Evolutionary conservation across 768 basidiomycete genomes (phyloP).

Genomic region (Leccinum sublutescens): DNA sequence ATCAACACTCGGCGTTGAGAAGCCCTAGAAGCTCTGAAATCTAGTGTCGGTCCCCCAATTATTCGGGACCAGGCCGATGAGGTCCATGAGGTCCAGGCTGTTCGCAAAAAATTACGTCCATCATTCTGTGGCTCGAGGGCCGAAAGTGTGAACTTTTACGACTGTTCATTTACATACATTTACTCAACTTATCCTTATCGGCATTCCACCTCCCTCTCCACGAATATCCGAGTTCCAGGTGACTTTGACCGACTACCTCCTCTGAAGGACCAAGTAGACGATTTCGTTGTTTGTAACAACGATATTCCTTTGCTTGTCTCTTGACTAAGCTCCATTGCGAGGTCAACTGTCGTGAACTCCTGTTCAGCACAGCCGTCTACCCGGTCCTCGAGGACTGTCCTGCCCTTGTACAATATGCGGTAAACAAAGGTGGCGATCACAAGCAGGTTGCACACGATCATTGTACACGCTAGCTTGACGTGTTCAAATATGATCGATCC

Average conservation of each 20-base stretch:
- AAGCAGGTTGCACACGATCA: slow-evolving; percentile 25
- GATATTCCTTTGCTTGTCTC: background rate
- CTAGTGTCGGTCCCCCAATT: background rate
- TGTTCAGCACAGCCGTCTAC: background rate
- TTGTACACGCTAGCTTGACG: slow-evolving; percentile 18
- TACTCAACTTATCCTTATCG: background rate
- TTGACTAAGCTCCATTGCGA: background rate
- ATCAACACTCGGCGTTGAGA: background rate
- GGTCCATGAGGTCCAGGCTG: background rate
- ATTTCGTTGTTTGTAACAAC: background rate
- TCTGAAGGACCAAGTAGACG: slow-evolving; percentile 12
- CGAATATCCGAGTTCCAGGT: background rate
- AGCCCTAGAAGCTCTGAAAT: background rate
- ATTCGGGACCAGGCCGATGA: background rate
- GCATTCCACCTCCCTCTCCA: background rate
- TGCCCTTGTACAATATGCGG: slow-evolving; percentile 6
- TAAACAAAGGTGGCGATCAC: slow-evolving; percentile 23
- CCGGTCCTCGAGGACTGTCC: background rate
- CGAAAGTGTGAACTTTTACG: background rate
- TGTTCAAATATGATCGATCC: slow-evolving; percentile 22
- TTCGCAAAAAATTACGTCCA: background rate
- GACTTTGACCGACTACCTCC: background rate
- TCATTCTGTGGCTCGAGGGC: background rate
- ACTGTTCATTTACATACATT: background rate
- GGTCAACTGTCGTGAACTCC: slow-evolving; percentile 17